Base-by-base conservation (phyloP, 1,284 basidiomycete genomes). In the Rhodofomes roseus region DNA sequence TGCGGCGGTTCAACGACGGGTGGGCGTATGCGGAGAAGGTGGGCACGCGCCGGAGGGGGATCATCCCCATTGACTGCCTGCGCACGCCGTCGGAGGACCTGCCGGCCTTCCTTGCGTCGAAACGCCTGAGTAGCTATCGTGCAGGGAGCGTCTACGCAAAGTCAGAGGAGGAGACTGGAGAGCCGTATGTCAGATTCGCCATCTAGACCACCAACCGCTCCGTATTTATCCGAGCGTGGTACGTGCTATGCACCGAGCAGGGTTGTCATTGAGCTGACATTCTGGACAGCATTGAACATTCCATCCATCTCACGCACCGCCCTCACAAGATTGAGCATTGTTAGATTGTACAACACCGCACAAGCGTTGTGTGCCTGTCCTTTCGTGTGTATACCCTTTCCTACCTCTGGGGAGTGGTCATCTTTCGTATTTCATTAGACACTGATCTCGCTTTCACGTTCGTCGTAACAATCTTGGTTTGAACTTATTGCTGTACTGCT, bases 1-100 rank as follows among this genome's bases (percentile, higher is more conserved):
- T 86, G 20, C 74, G 75, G 52, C 67, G 79, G 14, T 90, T 82
- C 68, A 83, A 87, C 62, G 88, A 90, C 67, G 88, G 87, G 0
- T 90, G 88, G 89, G 81, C 84, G 68, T 81, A 77, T 64, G 62
- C 77, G 44, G 63, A 66, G 54, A 59, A 68, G 52, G 65, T 71
- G 5, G 76, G 74, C 0, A 63, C 79, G 44, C 64, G 65, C 34
- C 44, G 54, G 52, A 63, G 64, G 41, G 80, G 80, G 1, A 65
- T 81, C 43, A 85, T 89, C 48, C 87, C 87, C 2, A 74, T 87
- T 29, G 85, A 87, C 65, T 89, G 86, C 67, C 72, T 89, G 64
- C 73, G 82, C 27, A 74, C 76, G 34, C 65, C 70, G 34, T 75
- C 77, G 18, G 75, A 84, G 66, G 74, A 78, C n/a, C 66, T 84